Conservation (phyloP, 495 filamentous ascomycete species). For the Aspergillus sparsus region DNA sequence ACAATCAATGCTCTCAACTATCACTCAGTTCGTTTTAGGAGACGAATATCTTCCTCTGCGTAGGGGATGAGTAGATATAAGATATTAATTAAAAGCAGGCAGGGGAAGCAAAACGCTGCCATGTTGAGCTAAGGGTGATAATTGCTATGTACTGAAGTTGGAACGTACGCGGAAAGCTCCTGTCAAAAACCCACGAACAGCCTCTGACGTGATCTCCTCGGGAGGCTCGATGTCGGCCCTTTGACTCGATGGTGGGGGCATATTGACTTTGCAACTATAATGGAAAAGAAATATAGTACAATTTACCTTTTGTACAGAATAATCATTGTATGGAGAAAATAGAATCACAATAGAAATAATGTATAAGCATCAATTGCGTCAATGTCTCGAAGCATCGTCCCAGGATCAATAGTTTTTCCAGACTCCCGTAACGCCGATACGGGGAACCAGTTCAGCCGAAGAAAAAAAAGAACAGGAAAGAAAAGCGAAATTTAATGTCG, state of each 20-base stretch:
- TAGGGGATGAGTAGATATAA: not conserved
- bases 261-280: conserved; percentile 18
- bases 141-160: not conserved
- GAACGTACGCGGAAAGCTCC: conserved; percentile 48
- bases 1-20: too few species aligned
- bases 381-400: conserved; percentile 11
- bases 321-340: too few species aligned
- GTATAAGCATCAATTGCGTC: too few species aligned
- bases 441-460: conserved; percentile 16
- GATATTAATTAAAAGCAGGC: not conserved
- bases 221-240: conserved; percentile 43
- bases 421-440: conserved; percentile 17
- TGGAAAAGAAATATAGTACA: not conserved
- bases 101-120: conserved; percentile 1
- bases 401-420: conserved; percentile 23
- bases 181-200: conserved; percentile 45
- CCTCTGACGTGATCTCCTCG: conserved; percentile 43
- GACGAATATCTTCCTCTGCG: too few species aligned
- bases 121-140: not conserved
- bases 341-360: too few species aligned
- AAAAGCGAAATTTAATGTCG: not conserved
- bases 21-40: too few species aligned
- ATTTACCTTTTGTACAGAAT: not conserved
- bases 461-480: conserved; percentile 3
- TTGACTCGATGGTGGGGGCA: conserved; percentile 45